These are phyloP conservation scores for Penicillium brevicompactum DNA, from an alignment of 2,329 filamentous ascomycete species.

Conservation along the genomic window DNA sequence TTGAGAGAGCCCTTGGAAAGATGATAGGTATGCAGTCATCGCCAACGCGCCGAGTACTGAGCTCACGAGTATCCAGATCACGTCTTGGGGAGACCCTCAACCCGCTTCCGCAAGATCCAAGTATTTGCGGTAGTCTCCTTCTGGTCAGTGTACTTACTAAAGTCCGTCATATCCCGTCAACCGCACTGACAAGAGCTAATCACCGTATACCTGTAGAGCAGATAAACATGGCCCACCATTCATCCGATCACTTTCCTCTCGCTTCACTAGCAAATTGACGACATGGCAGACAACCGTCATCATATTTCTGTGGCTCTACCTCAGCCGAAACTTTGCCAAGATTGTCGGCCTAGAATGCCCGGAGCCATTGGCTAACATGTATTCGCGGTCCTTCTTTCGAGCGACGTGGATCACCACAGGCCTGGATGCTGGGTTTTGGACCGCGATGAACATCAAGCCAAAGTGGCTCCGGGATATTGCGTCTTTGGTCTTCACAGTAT, in stretches of 20 bases:
- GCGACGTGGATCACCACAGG: slow-evolving; percentile 97
- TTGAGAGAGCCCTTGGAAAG: slow-evolving; percentile 8
- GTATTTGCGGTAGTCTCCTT: slow-evolving; percentile 89
- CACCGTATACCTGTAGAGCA: slow-evolving; percentile 58
- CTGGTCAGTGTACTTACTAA: slow-evolving; percentile 83
- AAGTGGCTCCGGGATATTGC: slow-evolving; percentile 82
- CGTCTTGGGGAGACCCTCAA: slow-evolving; percentile 85
- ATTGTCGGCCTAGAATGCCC: slow-evolving; percentile 88
- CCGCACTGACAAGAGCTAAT: background rate
- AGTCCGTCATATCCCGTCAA: slow-evolving; percentile 51
- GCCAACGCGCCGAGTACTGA: background rate
- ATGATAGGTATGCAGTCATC: slow-evolving; percentile 34
- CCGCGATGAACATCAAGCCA: slow-evolving; percentile 84
- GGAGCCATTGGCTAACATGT: slow-evolving; percentile 91
- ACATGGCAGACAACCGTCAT: slow-evolving; percentile 87
- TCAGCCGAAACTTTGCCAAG: slow-evolving; percentile 90
- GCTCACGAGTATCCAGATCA: slow-evolving; percentile 62
- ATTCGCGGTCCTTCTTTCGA: slow-evolving; percentile 87
- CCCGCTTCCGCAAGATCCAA: slow-evolving; percentile 88
- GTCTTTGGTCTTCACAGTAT: slow-evolving; percentile 80
- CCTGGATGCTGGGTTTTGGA: slow-evolving; percentile 96
- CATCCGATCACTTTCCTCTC: slow-evolving; percentile 68
- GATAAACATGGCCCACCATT: slow-evolving; percentile 85
- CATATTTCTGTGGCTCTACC: slow-evolving; percentile 88
- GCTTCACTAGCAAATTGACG: slow-evolving; percentile 72